A percentile compares a stretch with the other conserved stretches of the same genome.
Evolutionary conservation across 2,329 filamentous ascomycete genomes (phyloP).

Genomic region (Tolypocladium tropicale): DNA sequence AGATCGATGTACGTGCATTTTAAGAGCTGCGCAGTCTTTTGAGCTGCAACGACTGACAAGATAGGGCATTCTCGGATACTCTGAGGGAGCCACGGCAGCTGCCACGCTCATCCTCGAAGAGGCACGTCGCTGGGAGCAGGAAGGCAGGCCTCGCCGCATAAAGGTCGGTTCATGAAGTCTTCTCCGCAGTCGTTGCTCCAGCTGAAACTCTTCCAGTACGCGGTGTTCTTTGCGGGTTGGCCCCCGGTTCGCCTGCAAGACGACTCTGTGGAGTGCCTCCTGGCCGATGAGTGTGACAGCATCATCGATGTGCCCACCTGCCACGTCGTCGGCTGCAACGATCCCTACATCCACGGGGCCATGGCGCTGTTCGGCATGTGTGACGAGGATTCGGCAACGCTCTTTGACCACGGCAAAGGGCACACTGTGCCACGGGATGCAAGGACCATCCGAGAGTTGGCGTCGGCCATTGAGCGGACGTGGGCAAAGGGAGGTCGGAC

Average conservation of each 20-base stretch:
- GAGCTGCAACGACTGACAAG: background rate
- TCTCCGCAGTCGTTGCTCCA: no score
- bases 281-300: slow-evolving; percentile 37
- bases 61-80: slow-evolving; percentile 47
- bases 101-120: slow-evolving; percentile 43
- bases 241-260: slow-evolving; percentile 34
- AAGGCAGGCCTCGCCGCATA: slow-evolving; percentile 22
- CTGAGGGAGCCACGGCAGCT: slow-evolving; percentile 47
- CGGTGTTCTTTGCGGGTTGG: slow-evolving; percentile 44
- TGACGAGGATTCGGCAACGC: slow-evolving; percentile 44
- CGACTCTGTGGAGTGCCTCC: slow-evolving; percentile 28
- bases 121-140: slow-evolving; percentile 22
- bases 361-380: slow-evolving; percentile 53
- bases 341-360: slow-evolving; percentile 51
- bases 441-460: slow-evolving; percentile 35
- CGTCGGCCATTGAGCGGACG: background rate
- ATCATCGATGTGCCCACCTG: slow-evolving; percentile 41
- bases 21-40: no score
- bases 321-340: slow-evolving; percentile 43
- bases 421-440: slow-evolving; percentile 49
- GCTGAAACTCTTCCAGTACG: slow-evolving; percentile 22
- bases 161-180: slow-evolving; percentile 16
- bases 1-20: slow-evolving; percentile 16
- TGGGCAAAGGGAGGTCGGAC: background rate
- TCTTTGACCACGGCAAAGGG: slow-evolving; percentile 58